Base-by-base conservation (phyloP, 2,329 filamentous ascomycete genomes). In the Xylariaceae sp. region DNA sequence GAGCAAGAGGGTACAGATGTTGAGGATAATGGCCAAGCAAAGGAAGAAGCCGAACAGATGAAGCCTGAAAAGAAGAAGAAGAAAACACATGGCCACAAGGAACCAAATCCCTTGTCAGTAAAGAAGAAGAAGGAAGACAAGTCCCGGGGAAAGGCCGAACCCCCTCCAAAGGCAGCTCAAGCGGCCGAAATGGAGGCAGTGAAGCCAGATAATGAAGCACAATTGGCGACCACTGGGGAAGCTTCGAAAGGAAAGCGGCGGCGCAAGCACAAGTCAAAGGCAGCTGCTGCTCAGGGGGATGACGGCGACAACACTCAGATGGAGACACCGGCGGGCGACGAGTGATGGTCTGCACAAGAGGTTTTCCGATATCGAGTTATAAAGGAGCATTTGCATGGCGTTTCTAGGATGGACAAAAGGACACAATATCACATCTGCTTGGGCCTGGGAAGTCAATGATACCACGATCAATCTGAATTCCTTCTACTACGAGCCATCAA, bases 41-140 rank as follows among this genome's bases (percentile, higher is more conserved):
- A 69, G 8, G 61, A 54, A n/a, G 65, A 41, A 17, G 62, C 69
- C 8, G 67, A 60, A 33, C 57, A 54, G 8, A 48, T 63, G 7
- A 66, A 69, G 21, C 36, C 53, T 19, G 68, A 74, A 57, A 76
- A 74, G 68, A 79, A 79, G 67, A 82, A 86, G 72, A 86, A 81
- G 71, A 83, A 81, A 69, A 70, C 69, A 19, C 83, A 81, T 56
- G 88, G 87, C 1, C 82, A 80, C 3, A 91, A 90, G 71, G 86
- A 82, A 17, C 88, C 87, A 1, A 92, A 92, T 71, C 89, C 89
- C 7, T 74, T 92, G 51, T 83, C 87, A 47, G 79, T 89, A 49
- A 89, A 88, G 78, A 91, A 90, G 75, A 90, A 88, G 77, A 85
- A 58, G 11, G 53, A 44, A 44, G 65, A 60, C 23, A 45, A 36